Evolutionary conservation across 225 moss, liverwort and hornwort species (phyloP), one percentile per base, ranked within the genome.

Genomic region (Antitrichia curtipendula): DNA sequence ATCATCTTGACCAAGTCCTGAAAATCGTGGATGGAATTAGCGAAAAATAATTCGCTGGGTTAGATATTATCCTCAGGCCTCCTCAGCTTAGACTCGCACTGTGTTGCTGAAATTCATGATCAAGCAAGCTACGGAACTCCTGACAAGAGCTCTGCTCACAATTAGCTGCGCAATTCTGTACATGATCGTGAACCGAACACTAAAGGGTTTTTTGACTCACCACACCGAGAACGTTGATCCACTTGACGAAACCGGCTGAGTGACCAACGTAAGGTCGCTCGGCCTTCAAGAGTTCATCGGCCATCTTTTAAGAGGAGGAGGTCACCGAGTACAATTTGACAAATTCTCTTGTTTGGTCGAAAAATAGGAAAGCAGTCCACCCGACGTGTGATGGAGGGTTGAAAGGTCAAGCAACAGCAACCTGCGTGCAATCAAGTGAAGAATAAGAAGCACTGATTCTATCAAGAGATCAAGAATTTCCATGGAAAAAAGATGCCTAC

Each of bases 221-320:
- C 88, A 91, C 43, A 85, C 58, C 92, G 53, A 93, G 56, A 40
- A 87, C 62, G 59, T 92, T 93, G 85, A 93, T 80, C 38, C 68
- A 84, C 88, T 24, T 87, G 34, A 92, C 75, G 56, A 92, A 86
- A 79, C 9, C 17, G 28, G 88, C 89, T 64, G 84, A 79, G 68
- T 68, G 84, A 63, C 87, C 70, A 40, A 74, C 47, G 75, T 83
- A 45, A 75, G 75, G 88, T 40, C 91, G 81, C 52, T 69, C 69
- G 31, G 3, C 53, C 54, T 93, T 90, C 45, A 83, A 82, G 29
- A 75, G 62, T 14, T 88, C 90, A 52, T 91, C 83, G 8, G 45
- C 90, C 93, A 93, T 93, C 66, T 81, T 82, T 21, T 24, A 66
- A 76, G 70, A 66, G 25, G 60, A 20, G 40, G 49, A 59, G 43